A percentile compares a stretch with the other conserved stretches of the same genome.
Conservation (phyloP, 2,329 filamentous ascomycete genomes). For the Ustilaginoidea virens region DNA sequence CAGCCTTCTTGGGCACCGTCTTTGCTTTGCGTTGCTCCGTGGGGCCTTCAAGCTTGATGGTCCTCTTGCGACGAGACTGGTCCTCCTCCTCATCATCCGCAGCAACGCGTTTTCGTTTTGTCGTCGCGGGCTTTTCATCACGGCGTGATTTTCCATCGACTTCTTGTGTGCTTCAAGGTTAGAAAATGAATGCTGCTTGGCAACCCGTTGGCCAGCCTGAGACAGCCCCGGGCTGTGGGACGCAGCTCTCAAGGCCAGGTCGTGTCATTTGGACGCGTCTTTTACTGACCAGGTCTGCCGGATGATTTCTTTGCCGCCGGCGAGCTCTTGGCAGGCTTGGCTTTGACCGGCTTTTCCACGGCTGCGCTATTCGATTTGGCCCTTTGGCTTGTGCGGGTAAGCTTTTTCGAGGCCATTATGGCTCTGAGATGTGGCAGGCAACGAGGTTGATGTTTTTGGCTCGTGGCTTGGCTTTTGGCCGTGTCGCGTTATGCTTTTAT, state of each 20-base stretch:
- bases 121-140: constrained; percentile 1
- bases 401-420: constrained; percentile 5
- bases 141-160: constrained; percentile 1
- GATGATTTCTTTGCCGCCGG: constrained; percentile 1
- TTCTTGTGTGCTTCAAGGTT: constrained; percentile 1
- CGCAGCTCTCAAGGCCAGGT: background rate
- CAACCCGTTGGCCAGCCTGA: too few species aligned
- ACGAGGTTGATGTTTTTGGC: background rate
- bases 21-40: constrained; percentile 2
- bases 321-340: constrained; percentile 2
- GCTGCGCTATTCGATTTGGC: constrained; percentile 1
- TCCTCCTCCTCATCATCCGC: constrained; percentile 4
- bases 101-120: constrained; percentile 5
- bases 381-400: constrained; percentile 2
- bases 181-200: background rate
- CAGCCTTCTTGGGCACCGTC: constrained; percentile 1
- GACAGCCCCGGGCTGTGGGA: background rate
- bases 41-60: constrained; percentile 2
- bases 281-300: constrained; percentile 5
- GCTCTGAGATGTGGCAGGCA: background rate
- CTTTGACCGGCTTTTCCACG: constrained; percentile 1
- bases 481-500: background rate
- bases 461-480: too few species aligned
- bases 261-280: background rate
- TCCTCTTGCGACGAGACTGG: constrained; percentile 3